Evolutionary conservation across 495 filamentous ascomycete species (phyloP), one percentile per base, ranked within the genome.

Genomic region (Filosporella fistucella): DNA sequence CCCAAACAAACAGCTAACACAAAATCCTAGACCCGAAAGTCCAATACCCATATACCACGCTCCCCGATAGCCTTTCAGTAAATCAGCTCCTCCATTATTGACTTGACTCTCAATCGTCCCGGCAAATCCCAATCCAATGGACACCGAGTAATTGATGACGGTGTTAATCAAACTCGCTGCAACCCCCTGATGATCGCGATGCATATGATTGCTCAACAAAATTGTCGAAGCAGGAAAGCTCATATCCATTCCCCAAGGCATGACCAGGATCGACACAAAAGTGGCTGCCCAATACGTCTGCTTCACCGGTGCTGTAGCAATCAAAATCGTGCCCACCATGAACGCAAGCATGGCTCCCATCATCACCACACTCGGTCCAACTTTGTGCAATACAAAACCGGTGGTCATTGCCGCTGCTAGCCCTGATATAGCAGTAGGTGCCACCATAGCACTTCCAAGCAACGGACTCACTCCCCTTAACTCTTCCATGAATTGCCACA

Each of bases 121-220:
- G 0, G 81, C 82, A 41, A 87, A 66, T 0, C 84, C 84, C 7
- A 88, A 58, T 0, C 81, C 81, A n/a, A 86, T 55, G 0, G 74
- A 77, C 45, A 88, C 83, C 35, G 67, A 73, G 50, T 86, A 88
- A 47, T 86, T 85, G 38, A 85, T 75, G 5, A 80, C 65, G 0
- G 81, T 85, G 34, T 67, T 80, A 12, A 86, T 76, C 18, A 89
- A 60, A n/a, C 68, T 75, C 0, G 77, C 79, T 3, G 76, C 80
- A 9, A 84, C 66, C 7, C 83, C 83, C 58, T 88, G 81, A 54
- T 85, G 74, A 42, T 82, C 68, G 29, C 68, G 69, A 5, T 64
- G 65, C 43, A 85, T 66, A 7, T 69, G 63, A 50, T 83, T 75
- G 39, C 70, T 77, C 10, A 85, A 65, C 16, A 87, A 68, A 2